Evolutionary conservation across 345 rosid genomes (phyloP), one percentile per base, ranked within the genome.

Genomic region (Barbarea vulgaris): DNA sequence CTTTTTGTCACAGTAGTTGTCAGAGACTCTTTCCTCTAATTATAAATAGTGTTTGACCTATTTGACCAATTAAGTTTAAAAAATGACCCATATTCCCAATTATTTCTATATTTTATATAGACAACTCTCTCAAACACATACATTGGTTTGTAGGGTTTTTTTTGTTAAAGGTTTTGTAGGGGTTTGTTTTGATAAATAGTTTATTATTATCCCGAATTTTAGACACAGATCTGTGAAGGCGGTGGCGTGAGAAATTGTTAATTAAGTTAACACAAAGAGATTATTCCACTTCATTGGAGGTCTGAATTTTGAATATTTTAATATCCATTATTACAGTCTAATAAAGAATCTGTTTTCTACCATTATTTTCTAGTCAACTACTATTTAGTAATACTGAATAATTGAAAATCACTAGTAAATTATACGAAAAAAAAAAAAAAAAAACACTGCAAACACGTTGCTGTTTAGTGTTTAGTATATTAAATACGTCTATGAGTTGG

Each of bases 181-280:
- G 25, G 11, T 22, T 64, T 41, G 31, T 15, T 54, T 62, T 28
- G 11, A 22, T 25, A 64, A 65, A 39, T 65, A 74, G 30, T 47
- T 67, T 17, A 34, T 17, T 24, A 18, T 57, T 66, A 52, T 48
- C 42, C 42, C 10, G 5, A 17, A 67, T 6, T 34, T 18, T 58
- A 58, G 78, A 67, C 79, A 57, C 73, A 51, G 69, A 58, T 67
- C 67, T 67, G 67, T 48, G 42, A 58, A 39, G 33, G 17, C 54
- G 54, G 79, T 75, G 67, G 37, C 9, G 0, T 48, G 12, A 36
- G 33, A 74, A 56, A 66, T 47, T 56, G 59, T 74, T 65, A 25
- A 17, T 65, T 55, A 33, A n/a, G n/a, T n/a, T n/a, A n/a, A 15
- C 64, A 56, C 66, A 57, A 74, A 0, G n/a, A 57, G 52, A 48